A percentile compares a stretch with the other conserved stretches of the same genome.
These are phyloP conservation scores for Trypanosoma cruzi DNA, from an alignment of 208 protist genomes.

Conservation along the genomic window DNA sequence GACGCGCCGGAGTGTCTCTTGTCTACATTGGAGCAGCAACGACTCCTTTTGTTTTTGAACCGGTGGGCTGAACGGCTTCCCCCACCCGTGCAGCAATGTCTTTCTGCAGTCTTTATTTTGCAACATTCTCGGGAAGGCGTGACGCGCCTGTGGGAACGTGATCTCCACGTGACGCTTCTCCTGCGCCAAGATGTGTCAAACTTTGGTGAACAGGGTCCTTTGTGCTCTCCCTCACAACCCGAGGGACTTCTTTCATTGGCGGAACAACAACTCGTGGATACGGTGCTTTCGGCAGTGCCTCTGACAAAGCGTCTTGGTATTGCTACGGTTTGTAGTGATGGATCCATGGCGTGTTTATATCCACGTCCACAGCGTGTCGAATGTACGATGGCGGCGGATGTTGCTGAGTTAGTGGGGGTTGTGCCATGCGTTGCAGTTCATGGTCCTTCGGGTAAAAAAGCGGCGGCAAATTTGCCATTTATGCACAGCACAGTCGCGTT, in stretches of 20 bases:
- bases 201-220: constrained; percentile 57
- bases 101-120: constrained; percentile 52
- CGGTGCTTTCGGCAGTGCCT: constrained; percentile 53
- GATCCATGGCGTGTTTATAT: constrained; percentile 17
- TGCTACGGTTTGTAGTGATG: constrained; percentile 36
- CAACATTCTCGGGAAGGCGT: constrained; percentile 33
- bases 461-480: constrained; percentile 21
- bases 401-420: constrained; percentile 6
- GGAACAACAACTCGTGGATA: constrained; percentile 74
- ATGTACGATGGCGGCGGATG: neutral
- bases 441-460: constrained; percentile 4
- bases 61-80: constrained; percentile 61
- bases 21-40: constrained; percentile 78
- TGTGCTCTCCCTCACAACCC: constrained; percentile 66
- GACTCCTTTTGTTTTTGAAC: constrained; percentile 49
- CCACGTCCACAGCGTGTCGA: constrained; percentile 16
- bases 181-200: constrained; percentile 39
- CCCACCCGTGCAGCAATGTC: constrained; percentile 31
- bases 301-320: constrained; percentile 53
- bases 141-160: constrained; percentile 25
- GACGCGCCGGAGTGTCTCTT: constrained; percentile 43
- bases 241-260: constrained; percentile 48
- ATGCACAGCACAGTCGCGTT: constrained; percentile 26
- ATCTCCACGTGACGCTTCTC: constrained; percentile 51
- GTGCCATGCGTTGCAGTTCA: constrained; percentile 20